Base-by-base conservation (phyloP, 345 rosid species). In the Eucalyptus curtisii region DNA sequence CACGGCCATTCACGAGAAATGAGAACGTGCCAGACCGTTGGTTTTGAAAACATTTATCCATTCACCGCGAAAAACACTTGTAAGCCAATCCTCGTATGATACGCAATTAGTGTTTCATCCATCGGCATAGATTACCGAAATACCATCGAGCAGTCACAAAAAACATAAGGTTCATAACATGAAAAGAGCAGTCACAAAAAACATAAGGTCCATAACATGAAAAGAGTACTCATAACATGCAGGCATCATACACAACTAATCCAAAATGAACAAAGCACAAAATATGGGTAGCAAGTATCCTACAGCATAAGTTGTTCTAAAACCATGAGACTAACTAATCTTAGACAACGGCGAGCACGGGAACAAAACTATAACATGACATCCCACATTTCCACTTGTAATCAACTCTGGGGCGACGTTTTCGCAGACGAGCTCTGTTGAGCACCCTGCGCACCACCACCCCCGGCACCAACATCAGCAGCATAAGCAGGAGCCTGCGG, bases 401-500 rank as follows among this genome's bases (percentile, higher is more conserved):
- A 33, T 55, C 59, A 86, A 86, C 66, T 52, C 57, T 53, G 66
- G 44, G 87, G 87, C 0, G 87, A 86, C 0, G 96, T 90, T 86
- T 98, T 95, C 7, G 96, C 90, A 20, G 91, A 96, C 68, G 94
- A 98, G 20, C 89, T 45, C 50, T 66, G 88, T 33, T 45, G 53
- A 91, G 95, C 93, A 80, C 94, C 86, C 90, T 95, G 96, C 5
- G 90, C 85, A 45, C 85, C 90, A 9, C 87, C 92, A 88, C 88
- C 88, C 17, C 55, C 64, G 24, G 95, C 87, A 79, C 90, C 92
- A 40, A 95, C 94, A 86, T 95, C 98, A 16, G 95, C 92, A 13
- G 96, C 86, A 89, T 95, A 93, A 8, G 86, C 85, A 3, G 93
- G 91, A 89, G 95, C 90, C 90, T 95, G 95, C 1, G 93, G 87